Evolutionary conservation across 345 rosid genomes (phyloP).

Genomic region (Zanthoxylum bungeanum): DNA sequence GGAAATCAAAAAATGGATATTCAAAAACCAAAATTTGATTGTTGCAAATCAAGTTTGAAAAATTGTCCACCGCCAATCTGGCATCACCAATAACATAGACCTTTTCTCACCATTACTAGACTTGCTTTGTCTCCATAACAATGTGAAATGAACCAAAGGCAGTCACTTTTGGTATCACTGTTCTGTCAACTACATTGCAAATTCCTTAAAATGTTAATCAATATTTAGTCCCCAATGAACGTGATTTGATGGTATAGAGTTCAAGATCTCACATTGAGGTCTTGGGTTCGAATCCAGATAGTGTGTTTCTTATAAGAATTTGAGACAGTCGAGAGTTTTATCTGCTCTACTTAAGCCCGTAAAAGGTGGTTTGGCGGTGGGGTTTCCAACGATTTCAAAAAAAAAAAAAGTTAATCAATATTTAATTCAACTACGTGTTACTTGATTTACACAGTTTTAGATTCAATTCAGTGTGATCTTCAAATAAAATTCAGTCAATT

Average conservation of each 20-base stretch:
- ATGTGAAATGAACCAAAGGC: not conserved
- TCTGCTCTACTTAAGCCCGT: too few species aligned
- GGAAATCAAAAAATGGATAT: not conserved
- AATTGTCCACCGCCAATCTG: not conserved
- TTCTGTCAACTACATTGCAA: not conserved
- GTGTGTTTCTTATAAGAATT: too few species aligned
- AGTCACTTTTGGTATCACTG: not conserved
- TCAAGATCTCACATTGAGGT: too few species aligned
- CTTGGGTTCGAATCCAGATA: too few species aligned
- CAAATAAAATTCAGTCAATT: not conserved
- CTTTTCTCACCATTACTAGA: not conserved
- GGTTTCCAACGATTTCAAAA: too few species aligned
- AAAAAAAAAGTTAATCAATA: too few species aligned
- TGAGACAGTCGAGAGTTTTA: too few species aligned
- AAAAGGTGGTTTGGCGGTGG: too few species aligned
- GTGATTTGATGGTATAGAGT: too few species aligned
- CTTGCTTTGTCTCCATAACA: not conserved
- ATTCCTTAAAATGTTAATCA: not conserved
- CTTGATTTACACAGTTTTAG: not conserved
- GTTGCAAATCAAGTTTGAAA: constrained; percentile 1
- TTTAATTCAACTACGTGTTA: not conserved
- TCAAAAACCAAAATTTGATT: not conserved
- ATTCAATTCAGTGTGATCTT: not conserved
- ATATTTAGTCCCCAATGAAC: not conserved
- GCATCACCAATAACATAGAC: not conserved